Evolutionary conservation across 495 filamentous ascomycete species (phyloP).

Genomic region (Xylaria bambusicola): DNA sequence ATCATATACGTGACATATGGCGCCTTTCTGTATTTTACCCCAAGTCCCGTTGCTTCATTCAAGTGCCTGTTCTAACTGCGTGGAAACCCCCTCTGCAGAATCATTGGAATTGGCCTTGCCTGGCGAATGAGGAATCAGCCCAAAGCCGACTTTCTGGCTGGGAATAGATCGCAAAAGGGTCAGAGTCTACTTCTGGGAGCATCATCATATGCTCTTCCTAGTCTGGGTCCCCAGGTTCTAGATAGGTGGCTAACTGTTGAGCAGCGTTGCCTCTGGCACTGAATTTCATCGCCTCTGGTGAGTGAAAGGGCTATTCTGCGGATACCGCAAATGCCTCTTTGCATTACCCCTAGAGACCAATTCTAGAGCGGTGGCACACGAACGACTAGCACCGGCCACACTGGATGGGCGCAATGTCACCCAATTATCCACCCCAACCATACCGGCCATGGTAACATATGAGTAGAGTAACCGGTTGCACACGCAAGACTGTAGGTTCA

Average conservation of each 20-base stretch:
- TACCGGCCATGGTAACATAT: conserved; percentile 3
- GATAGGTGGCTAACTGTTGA: conserved; percentile 24
- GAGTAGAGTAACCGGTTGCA: conserved; percentile 23
- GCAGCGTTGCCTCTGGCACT: conserved; percentile 71
- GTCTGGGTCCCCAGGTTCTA: not conserved
- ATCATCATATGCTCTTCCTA: conserved; percentile 16
- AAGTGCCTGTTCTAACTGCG: conserved; percentile 4
- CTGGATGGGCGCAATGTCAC: conserved; percentile 36
- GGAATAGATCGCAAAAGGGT: conserved; percentile 78
- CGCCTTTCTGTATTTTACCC: conserved; percentile 69
- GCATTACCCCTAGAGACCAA: conserved; percentile 17
- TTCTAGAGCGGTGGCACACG: conserved; percentile 19
- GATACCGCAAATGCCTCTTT: conserved; percentile 21
- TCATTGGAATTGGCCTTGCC: conserved; percentile 65
- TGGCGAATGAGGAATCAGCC: conserved; percentile 68
- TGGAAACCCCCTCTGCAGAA: conserved; percentile 38
- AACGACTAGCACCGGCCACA: conserved; percentile 5
- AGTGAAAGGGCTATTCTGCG: conserved; percentile 47
- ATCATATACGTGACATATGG: conserved; percentile 75
- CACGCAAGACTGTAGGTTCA: conserved; percentile 36
- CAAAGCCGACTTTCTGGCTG: conserved; percentile 67
- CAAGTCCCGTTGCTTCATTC: no score
- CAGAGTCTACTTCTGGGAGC: conserved; percentile 37
- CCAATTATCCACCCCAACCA: not conserved
- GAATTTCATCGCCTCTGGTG: conserved; percentile 83